A percentile compares a stretch with the other conserved stretches of the same genome.
Evolutionary conservation across 129 eudicot genomes (phyloP).

Genomic region (Scalesia atractyloides): DNA sequence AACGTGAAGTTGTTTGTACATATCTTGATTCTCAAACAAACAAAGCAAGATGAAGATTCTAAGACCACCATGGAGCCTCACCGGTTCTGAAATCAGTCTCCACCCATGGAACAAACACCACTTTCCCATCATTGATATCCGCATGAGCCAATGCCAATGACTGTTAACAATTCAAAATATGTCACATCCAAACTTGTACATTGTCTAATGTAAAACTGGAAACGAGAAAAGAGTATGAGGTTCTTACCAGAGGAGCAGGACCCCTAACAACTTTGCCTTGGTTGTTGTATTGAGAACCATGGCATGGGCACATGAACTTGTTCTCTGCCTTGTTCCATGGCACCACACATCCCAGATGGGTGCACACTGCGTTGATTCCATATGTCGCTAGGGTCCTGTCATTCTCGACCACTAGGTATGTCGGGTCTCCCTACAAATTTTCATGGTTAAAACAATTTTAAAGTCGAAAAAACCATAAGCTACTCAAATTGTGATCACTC

Average conservation of each 20-base stretch:
- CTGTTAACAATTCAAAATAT: slow-evolving; percentile 36
- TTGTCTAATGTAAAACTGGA: not conserved
- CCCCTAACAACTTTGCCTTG: slow-evolving; percentile 96
- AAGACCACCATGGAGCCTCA: slow-evolving; percentile 95
- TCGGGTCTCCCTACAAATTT: slow-evolving; percentile 88
- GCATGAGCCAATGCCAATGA: slow-evolving; percentile 97
- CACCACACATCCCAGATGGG: slow-evolving; percentile 97
- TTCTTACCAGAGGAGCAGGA: slow-evolving; percentile 66
- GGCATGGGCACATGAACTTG: slow-evolving; percentile 99
- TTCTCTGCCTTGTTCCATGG: slow-evolving; percentile 96
- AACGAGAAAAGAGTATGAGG: not conserved
- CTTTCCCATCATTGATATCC: slow-evolving; percentile 87
- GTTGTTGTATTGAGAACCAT: slow-evolving; percentile 95
- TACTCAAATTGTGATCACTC: slow-evolving; percentile 9
- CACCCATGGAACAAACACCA: slow-evolving; percentile 85
- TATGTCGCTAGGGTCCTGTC: slow-evolving; percentile 86
- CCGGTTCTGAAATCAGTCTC: slow-evolving; percentile 98
- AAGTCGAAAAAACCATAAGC: not conserved
- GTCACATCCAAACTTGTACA: not conserved
- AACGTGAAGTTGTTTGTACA: slow-evolving; percentile 36
- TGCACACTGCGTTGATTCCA: slow-evolving; percentile 96
- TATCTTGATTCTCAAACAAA: slow-evolving; percentile 7
- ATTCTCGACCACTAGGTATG: slow-evolving; percentile 92
- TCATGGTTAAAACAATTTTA: not conserved
- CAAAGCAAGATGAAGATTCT: slow-evolving; percentile 9